phyloP scores from a whole-genome alignment of 805 yeast species.

The Diddensiella santjacobensis region DNA sequence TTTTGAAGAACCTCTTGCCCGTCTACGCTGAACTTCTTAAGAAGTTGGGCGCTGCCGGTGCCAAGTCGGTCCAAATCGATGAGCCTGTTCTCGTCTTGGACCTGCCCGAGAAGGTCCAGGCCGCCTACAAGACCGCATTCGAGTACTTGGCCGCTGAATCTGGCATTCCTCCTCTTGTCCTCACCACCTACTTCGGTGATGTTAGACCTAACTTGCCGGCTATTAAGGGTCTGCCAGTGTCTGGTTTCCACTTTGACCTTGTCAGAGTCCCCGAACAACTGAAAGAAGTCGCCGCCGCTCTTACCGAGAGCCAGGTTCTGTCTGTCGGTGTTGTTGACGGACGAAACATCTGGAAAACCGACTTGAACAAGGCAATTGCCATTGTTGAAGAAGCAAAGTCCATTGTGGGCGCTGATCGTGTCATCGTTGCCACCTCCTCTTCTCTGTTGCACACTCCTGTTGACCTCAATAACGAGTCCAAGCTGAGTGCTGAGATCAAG shows the following conservation, averaged over 20 bases:
- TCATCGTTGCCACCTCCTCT: constrained; percentile 90
- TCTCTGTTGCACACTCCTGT: constrained; percentile 98
- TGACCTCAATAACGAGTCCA: constrained; percentile 87
- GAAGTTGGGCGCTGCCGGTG: constrained; percentile 92
- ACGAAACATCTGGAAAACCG: constrained; percentile 99
- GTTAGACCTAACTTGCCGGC: constrained; percentile 94
- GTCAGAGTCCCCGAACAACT: constrained; percentile 96
- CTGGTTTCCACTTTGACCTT: constrained; percentile 95
- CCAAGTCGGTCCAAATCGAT: constrained; percentile 90
- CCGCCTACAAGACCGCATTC: constrained; percentile 86
- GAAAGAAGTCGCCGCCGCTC: constrained; percentile 67
- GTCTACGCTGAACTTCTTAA: constrained; percentile 85
- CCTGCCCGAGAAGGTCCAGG: constrained; percentile 76
- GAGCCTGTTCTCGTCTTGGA: constrained; percentile 97
- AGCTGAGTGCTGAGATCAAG: constrained; percentile 85
- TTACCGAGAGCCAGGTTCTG: constrained; percentile 67
- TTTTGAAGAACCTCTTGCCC: constrained; percentile 86
- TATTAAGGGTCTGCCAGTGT: constrained; percentile 84
- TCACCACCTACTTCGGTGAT: constrained; percentile 97
- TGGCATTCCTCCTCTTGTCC: constrained; percentile 71
- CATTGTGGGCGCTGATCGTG: constrained; percentile 69
- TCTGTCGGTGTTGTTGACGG: constrained; percentile 98
- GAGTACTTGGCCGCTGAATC: constrained; percentile 64
- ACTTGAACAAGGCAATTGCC: constrained; percentile 81
- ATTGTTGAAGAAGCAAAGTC: constrained; percentile 77